Base-by-base conservation (phyloP, 2,329 filamentous ascomycete genomes). In the Rutstroemia sp. region DNA sequence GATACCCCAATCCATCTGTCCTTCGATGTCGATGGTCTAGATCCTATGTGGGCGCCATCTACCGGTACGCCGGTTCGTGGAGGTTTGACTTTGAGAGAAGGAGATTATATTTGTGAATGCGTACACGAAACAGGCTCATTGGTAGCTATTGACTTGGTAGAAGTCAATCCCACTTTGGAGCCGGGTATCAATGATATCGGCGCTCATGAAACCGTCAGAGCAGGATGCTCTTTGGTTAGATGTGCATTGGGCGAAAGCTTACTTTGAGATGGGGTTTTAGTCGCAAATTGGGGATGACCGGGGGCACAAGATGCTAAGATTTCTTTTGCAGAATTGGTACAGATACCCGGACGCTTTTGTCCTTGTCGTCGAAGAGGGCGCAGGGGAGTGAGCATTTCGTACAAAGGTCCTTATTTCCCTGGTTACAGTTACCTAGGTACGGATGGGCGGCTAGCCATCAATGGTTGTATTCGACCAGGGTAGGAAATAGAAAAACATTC, bases 1-100 rank as follows among this genome's bases (percentile, higher is more conserved):
- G 94, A 97, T 71, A 96, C 92, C 0, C 94, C 94, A 44, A 96
- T 99, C 69, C 94, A 99, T 73, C 82, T 99, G 58, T 95, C 90
- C 39, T 97, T 99, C 67, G 94, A 99, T 70, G 90, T 99, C 64
- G 94, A 99, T 72, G 94, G 92, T 23, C 80, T 97, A 58, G 94
- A 99, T 72, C 94, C 94, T 27, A 87, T 91, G 80, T 96, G 90
- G 87, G 94, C 94, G 41, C 94, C 94, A 23, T 94, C 89, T 72
- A 99, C 94, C 0, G 94, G 94, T 17, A 97, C 94, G 3, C 91
- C 94, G 0, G 94, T 99, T 34, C 82, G 94, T 67, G 94, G 94
- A 44, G 94, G 94, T 0, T 74, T 99, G 70, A 99, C 94, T 3
- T 78, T 99, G 66, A 83, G 94, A 56, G 94, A 99, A 76, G 94